Base-by-base conservation (phyloP, 1,139 yeast species). In the Blastobotrys petasosporus region DNA sequence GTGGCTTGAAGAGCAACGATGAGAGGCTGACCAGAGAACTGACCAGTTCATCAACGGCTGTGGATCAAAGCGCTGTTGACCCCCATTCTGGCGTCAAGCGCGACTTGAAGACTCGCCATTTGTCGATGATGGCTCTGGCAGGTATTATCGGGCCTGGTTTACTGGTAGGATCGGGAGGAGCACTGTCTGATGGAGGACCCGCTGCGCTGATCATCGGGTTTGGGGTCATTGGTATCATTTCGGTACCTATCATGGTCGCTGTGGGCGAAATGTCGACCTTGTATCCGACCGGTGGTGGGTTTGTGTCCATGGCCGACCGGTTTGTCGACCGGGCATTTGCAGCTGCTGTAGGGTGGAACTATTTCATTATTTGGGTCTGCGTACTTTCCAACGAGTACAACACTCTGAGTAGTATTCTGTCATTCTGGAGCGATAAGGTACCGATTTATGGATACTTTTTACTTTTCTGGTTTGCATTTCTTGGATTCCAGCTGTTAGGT, bases 141-240 rank as follows among this genome's bases (percentile, higher is more conserved):
- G 85, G 85, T 8, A 76, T 77, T 47, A 79, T 79, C 44, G 86
- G 86, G 13, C 78, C 86, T 2, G 92, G 92, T 47, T 65, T 83
- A 44, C 73, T 79, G 51, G 67, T 82, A 42, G 83, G 85, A 31
- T 74, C 85, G 0, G 83, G 85, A 3, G 74, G 72, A 44, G 75
- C 85, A 3, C 65, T 82, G 43, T 70, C 76, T 23, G 63, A 61
- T 15, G 85, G 85, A 49, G 88, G 88, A 13, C 87, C 88, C 2
- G 75, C 77, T 5, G 75, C 83, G 5, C 63, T 82, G 45, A 62
- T 82, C 17, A 66, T 82, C 40, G 78, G 80, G 35, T 82, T 79
- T 57, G 61, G 73, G 5, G 67, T 79, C 28, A 77, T 80, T 52
- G 86, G 86, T 11, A 60, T 76, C 2, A 66, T 80, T 33, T 83